phyloP scores from a whole-genome alignment of 2,329 filamentous ascomycete species.

The Parascedosporium putredinis region DNA sequence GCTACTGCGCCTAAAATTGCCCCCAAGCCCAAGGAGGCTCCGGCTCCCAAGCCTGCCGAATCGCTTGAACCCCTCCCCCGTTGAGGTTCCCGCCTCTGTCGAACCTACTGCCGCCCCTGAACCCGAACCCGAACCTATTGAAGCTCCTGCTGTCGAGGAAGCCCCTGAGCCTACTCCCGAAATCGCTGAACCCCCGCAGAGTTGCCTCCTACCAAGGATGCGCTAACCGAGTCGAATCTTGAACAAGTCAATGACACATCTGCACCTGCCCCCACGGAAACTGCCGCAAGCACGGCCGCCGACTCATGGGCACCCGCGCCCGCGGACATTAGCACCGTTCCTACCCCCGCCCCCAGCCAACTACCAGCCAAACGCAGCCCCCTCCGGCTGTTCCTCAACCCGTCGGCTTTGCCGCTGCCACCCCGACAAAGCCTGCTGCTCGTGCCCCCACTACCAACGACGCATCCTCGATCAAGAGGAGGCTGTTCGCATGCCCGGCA shows the following conservation, averaged over 20 bases:
- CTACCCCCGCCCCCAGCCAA: slow-evolving; percentile 51
- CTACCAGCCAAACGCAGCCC: slow-evolving; percentile 47
- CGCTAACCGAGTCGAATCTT: slow-evolving; percentile 84
- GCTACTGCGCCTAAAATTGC: slow-evolving; percentile 47
- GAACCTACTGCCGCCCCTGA: slow-evolving; percentile 19
- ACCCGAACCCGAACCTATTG: slow-evolving; percentile 22
- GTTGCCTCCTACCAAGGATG: slow-evolving; percentile 63
- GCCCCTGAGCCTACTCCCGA: slow-evolving; percentile 20
- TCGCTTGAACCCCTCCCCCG: slow-evolving; percentile 14
- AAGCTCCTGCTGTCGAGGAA: slow-evolving; percentile 23
- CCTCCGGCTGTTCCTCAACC: slow-evolving; percentile 43
- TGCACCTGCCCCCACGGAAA: slow-evolving; percentile 56
- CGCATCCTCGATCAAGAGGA: slow-evolving; percentile 91
- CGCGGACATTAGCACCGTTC: slow-evolving; percentile 45
- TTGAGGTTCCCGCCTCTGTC: neutral
- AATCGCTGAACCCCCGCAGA: slow-evolving; percentile 38
- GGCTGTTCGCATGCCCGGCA: slow-evolving; percentile 94
- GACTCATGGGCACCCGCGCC: slow-evolving; percentile 71
- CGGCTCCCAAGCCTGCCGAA: slow-evolving; percentile 34
- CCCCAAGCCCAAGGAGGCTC: slow-evolving; percentile 42
- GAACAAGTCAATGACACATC: slow-evolving; percentile 82
- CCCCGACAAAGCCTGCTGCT: slow-evolving; percentile 56
- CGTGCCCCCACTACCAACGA: slow-evolving; percentile 40
- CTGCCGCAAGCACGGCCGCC: slow-evolving; percentile 77
- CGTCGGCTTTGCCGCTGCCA: slow-evolving; percentile 63